These are phyloP conservation scores for Coemansia brasiliensis DNA, from an alignment of 192 early-diverging fungal species.

Conservation along the genomic window DNA sequence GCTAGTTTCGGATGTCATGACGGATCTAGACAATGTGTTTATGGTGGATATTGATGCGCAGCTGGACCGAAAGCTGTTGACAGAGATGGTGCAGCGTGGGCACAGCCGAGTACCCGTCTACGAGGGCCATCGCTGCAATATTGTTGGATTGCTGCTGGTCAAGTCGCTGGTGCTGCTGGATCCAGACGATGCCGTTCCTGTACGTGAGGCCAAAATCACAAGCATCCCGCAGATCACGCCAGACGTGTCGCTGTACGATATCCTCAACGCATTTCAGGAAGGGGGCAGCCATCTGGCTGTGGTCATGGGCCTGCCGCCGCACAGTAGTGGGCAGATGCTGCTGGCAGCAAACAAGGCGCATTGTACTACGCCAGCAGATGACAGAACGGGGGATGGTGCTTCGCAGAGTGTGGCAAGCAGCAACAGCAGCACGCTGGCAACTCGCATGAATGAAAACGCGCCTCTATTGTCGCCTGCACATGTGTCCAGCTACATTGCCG, in stretches of 20 bases:
- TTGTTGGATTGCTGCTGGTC: slow-evolving; percentile 78
- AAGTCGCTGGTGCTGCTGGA: slow-evolving; percentile 75
- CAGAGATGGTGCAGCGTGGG: slow-evolving; percentile 65
- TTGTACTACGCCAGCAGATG: neutral
- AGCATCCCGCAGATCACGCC: slow-evolving; percentile 51
- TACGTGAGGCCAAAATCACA: slow-evolving; percentile 60
- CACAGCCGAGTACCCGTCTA: slow-evolving; percentile 79
- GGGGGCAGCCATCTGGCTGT: slow-evolving; percentile 81
- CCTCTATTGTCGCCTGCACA: slow-evolving; percentile 3
- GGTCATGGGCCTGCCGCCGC: slow-evolving; percentile 52
- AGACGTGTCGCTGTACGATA: slow-evolving; percentile 61
- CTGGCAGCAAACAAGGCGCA: neutral
- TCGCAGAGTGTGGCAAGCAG: neutral
- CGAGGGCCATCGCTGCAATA: slow-evolving; percentile 59
- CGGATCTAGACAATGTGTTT: slow-evolving; percentile 67
- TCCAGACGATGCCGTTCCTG: slow-evolving; percentile 65
- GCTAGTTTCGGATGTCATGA: slow-evolving; percentile 67
- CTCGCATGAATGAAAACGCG: neutral
- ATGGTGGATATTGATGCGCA: slow-evolving; percentile 64
- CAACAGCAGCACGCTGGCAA: slow-evolving; percentile 5
- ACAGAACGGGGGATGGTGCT: neutral
- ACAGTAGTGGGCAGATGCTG: slow-evolving; percentile 1
- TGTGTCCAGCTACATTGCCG: neutral
- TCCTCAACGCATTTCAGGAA: slow-evolving; percentile 82
- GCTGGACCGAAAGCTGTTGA: slow-evolving; percentile 58